Conservation (phyloP, 140 eudicot genomes). For the Artemisia princeps region DNA sequence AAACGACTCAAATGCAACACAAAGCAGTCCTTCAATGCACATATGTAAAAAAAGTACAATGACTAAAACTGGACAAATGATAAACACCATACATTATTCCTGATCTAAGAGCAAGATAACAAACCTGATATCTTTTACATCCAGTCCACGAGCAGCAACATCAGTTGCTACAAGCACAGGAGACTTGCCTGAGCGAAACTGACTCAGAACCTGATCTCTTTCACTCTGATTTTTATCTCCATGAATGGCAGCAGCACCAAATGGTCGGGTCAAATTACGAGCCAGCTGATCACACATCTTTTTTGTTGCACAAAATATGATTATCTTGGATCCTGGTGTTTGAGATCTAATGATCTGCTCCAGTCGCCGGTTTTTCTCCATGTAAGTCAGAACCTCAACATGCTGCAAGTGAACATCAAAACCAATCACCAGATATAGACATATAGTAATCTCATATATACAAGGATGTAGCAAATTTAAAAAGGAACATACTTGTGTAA, state of each 20-base stretch:
- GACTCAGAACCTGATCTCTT: slow-evolving; percentile 73
- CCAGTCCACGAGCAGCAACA: slow-evolving; percentile 98
- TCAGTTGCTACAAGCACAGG: slow-evolving; percentile 95
- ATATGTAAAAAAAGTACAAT: no score
- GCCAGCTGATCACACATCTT: slow-evolving; percentile 90
- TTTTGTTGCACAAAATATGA: slow-evolving; percentile 86
- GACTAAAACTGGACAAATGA: no score
- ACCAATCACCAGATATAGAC: neutral
- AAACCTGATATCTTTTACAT: slow-evolving; percentile 79
- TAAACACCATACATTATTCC: no score
- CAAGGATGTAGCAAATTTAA: neutral
- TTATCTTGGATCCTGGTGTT: slow-evolving; percentile 79
- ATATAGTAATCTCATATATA: neutral
- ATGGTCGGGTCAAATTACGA: slow-evolving; percentile 51
- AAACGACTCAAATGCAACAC: no score
- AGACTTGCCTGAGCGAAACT: slow-evolving; percentile 73
- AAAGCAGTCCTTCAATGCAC: no score
- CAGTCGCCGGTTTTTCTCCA: slow-evolving; percentile 66
- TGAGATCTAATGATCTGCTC: slow-evolving; percentile 91
- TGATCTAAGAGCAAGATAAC: slow-evolving; percentile 9
- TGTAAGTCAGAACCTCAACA: slow-evolving; percentile 63
- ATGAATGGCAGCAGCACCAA: slow-evolving; percentile 94
- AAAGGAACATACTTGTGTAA: slow-evolving; percentile 57
- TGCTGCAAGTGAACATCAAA: slow-evolving; percentile 39
- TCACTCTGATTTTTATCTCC: slow-evolving; percentile 91